These are phyloP conservation scores for Cladophialophora psammophila DNA, from an alignment of 2,329 filamentous ascomycete species.

Conservation along the genomic window DNA sequence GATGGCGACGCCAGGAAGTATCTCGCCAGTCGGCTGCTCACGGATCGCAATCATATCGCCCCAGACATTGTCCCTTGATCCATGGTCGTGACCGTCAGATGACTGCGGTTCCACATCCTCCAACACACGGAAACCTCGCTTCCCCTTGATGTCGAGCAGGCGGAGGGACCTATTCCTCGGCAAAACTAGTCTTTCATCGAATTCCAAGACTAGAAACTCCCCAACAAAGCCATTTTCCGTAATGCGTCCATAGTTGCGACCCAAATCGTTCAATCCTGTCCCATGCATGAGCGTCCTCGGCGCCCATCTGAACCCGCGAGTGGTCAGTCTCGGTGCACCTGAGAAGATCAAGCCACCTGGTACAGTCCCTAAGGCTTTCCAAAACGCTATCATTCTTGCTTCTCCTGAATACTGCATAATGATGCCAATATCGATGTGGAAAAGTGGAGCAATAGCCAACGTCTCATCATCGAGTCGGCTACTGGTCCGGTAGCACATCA, in stretches of 20 bases:
- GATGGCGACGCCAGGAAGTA: not conserved
- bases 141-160: not conserved
- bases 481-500: slow-evolving; percentile 1
- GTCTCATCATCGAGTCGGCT: slow-evolving; percentile 8
- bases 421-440: not conserved
- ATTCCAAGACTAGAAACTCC: not conserved
- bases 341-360: slow-evolving; percentile 1
- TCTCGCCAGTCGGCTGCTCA: not conserved
- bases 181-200: not conserved
- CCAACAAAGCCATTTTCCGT: not conserved
- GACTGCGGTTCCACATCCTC: not conserved
- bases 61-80: not conserved
- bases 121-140: not conserved
- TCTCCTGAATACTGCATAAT: not conserved
- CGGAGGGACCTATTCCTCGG: not conserved
- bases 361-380: not conserved
- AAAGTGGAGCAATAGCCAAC: slow-evolving; percentile 5
- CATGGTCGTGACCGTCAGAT: not conserved
- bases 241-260: not conserved
- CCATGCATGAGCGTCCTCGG: slow-evolving; percentile 4
- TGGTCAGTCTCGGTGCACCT: not conserved
- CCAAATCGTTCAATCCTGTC: not conserved
- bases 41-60: not conserved
- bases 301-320: not conserved
- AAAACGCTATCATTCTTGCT: not conserved